Evolutionary conservation across 2,329 filamentous ascomycete species (phyloP).

Genomic region (Cryphonectria parasitica): DNA sequence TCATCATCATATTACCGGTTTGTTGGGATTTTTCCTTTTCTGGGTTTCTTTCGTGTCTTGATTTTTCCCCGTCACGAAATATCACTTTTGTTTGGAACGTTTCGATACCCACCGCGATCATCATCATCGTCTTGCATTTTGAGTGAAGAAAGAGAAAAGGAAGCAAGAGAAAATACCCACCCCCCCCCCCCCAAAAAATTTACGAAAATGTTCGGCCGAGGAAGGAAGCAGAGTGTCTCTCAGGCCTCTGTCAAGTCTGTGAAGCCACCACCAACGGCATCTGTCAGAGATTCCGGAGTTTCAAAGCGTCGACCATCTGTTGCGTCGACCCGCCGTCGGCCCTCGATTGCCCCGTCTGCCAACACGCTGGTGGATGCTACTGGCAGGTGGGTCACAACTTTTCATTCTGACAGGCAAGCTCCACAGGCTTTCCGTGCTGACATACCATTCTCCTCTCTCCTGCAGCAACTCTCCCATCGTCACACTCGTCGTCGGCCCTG

Average conservation of each 20-base stretch:
- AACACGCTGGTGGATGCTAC: conserved; percentile 42
- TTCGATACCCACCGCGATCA: conserved; percentile 15
- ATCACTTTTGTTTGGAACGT: conserved; percentile 17
- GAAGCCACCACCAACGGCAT: conserved; percentile 59
- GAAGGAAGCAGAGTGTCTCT: conserved; percentile 29
- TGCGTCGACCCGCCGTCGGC: conserved; percentile 47
- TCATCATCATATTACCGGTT: conserved; percentile 18
- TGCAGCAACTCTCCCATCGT: conserved; percentile 71
- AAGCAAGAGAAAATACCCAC: conserved; percentile 1
- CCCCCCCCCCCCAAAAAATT: background rate
- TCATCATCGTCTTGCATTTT: background rate
- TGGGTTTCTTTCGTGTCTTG: conserved; percentile 26
- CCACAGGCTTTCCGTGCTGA: conserved; percentile 33
- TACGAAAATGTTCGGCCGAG: conserved; percentile 28
- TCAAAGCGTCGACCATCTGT: conserved; percentile 57
- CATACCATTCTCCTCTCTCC: conserved; percentile 12
- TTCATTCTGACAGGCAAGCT: conserved; percentile 41
- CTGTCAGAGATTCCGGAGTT: conserved; percentile 55
- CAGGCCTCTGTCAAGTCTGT: conserved; percentile 43
- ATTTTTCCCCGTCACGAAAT: conserved; percentile 25
- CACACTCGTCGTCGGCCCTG: conserved; percentile 76
- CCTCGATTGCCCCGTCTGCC: conserved; percentile 50
- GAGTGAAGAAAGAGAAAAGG: background rate
- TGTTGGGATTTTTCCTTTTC: conserved; percentile 24
- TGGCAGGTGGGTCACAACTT: conserved; percentile 42